These are phyloP conservation scores for Cryptosporidium sp. DNA, from an alignment of 169 alveolate genomes.

Conservation along the genomic window DNA sequence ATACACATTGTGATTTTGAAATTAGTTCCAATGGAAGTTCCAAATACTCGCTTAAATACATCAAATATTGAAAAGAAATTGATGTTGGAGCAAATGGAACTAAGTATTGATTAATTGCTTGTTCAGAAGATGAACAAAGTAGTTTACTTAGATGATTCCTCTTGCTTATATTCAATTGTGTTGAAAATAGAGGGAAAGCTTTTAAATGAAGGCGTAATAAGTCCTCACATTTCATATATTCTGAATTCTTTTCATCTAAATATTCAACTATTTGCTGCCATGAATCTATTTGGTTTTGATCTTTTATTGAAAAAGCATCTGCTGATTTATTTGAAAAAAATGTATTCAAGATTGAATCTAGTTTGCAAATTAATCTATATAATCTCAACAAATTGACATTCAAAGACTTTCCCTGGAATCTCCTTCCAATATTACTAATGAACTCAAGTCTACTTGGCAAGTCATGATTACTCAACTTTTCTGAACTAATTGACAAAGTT, in stretches of 20 bases:
- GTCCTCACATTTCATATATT: conserved; percentile 41
- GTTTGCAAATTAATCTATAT: conserved; percentile 8
- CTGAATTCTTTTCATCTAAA: conserved; percentile 4
- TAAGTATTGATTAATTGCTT: conserved; percentile 26
- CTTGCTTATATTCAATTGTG: background rate
- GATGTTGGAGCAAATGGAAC: conserved; percentile 48
- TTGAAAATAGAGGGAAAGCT: conserved; percentile 21
- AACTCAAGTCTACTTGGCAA: conserved; percentile 21
- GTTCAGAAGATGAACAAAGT: conserved; percentile 31
- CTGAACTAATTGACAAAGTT: conserved; percentile 9
- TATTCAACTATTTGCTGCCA: conserved; percentile 15
- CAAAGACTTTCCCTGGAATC: conserved; percentile 31
- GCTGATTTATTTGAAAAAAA: background rate
- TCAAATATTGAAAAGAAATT: conserved; percentile 45
- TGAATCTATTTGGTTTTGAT: conserved; percentile 26
- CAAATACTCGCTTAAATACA: conserved; percentile 50
- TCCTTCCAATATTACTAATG: conserved; percentile 11
- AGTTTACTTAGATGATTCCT: conserved; percentile 15
- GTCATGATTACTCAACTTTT: background rate
- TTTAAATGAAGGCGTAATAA: conserved; percentile 11
- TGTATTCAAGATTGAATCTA: conserved; percentile 19
- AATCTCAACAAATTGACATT: conserved; percentile 24
- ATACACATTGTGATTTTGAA: conserved; percentile 36
- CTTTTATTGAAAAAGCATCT: conserved; percentile 12
- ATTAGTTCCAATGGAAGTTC: conserved; percentile 43